Percentiles rank a stretch among this genome's conserved stretches.
phyloP scores from a whole-genome alignment of 176 grass and related monocot species.

The Echinochloa phyllopogon region DNA sequence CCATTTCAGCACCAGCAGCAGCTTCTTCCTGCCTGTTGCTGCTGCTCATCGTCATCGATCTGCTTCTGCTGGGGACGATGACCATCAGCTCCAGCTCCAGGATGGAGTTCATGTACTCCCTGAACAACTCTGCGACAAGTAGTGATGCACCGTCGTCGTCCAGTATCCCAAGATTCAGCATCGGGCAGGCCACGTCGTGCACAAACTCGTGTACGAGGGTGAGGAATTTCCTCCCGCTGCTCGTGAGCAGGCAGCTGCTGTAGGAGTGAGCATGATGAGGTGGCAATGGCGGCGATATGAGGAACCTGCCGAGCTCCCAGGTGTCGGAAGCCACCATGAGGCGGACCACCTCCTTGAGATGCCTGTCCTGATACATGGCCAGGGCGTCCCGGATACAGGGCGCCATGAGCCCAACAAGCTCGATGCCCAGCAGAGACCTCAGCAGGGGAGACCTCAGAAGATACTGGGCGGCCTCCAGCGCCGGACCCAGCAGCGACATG shows the following conservation, averaged over 20 bases:
- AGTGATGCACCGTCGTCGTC: slow-evolving; percentile 25
- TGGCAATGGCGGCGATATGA: neutral
- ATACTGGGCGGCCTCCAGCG: slow-evolving; percentile 44
- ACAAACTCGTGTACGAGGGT: slow-evolving; percentile 57
- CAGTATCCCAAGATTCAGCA: slow-evolving; percentile 41
- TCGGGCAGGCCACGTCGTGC: slow-evolving; percentile 39
- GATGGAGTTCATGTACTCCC: slow-evolving; percentile 56
- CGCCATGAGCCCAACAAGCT: slow-evolving; percentile 11
- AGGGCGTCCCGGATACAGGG: slow-evolving; percentile 49
- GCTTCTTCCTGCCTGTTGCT: neutral
- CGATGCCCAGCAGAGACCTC: neutral
- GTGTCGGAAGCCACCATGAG: slow-evolving; percentile 43
- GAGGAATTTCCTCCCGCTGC: slow-evolving; percentile 55
- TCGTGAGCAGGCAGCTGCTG: slow-evolving; percentile 49
- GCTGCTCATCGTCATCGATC: neutral
- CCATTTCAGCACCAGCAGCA: too few species aligned
- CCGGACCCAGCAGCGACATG: neutral
- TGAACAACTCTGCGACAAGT: slow-evolving; percentile 47
- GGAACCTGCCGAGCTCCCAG: slow-evolving; percentile 49
- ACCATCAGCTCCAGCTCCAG: neutral
- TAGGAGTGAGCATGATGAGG: too few species aligned
- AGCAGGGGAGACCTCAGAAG: slow-evolving; percentile 43
- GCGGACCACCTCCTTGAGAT: slow-evolving; percentile 41
- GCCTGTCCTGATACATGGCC: slow-evolving; percentile 18
- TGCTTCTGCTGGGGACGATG: slow-evolving; percentile 17